Evolutionary conservation across 2,329 filamentous ascomycete species (phyloP).

Genomic region (Aspergillus proliferans): DNA sequence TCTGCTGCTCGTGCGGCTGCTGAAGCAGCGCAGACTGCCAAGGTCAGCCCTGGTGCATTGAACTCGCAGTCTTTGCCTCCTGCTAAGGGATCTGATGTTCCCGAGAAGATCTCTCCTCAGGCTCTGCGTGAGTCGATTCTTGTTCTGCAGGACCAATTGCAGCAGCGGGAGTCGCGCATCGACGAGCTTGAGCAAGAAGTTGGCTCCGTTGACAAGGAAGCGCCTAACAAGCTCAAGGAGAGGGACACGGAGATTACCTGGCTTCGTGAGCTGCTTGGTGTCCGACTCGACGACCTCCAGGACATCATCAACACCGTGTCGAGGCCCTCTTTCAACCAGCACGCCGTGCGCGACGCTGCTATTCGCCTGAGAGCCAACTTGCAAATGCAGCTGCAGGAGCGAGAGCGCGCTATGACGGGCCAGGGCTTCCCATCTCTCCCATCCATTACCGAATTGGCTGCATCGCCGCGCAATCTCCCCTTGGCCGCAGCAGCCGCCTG

Average conservation of each 20-base stretch:
- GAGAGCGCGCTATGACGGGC: slow-evolving; percentile 71
- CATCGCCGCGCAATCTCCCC: slow-evolving; percentile 69
- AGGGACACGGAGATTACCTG: slow-evolving; percentile 90
- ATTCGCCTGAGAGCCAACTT: slow-evolving; percentile 91
- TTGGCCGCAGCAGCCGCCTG: slow-evolving; percentile 93
- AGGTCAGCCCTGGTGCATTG: slow-evolving; percentile 39
- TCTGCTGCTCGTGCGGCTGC: slow-evolving; percentile 79
- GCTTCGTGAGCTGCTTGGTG: slow-evolving; percentile 86
- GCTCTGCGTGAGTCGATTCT: slow-evolving; percentile 93
- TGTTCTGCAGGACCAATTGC: slow-evolving; percentile 92
- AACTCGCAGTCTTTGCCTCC: slow-evolving; percentile 44
- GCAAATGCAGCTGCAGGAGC: slow-evolving; percentile 96
- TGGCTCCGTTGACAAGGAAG: slow-evolving; percentile 65
- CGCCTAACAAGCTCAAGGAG: slow-evolving; percentile 76
- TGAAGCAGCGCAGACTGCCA: slow-evolving; percentile 61
- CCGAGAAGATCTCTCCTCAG: slow-evolving; percentile 88
- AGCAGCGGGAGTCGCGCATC: slow-evolving; percentile 84
- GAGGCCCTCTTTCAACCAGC: slow-evolving; percentile 67
- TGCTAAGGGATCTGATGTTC: slow-evolving; percentile 45
- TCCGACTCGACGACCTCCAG: slow-evolving; percentile 83
- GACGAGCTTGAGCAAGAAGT: slow-evolving; percentile 75
- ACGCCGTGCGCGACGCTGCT: slow-evolving; percentile 77
- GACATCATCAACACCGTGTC: slow-evolving; percentile 81
- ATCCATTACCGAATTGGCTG: slow-evolving; percentile 67
- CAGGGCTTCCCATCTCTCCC: slow-evolving; percentile 67